Evolutionary conservation across 768 basidiomycete species (phyloP).

Genomic region (Lactarius akahatsu): DNA sequence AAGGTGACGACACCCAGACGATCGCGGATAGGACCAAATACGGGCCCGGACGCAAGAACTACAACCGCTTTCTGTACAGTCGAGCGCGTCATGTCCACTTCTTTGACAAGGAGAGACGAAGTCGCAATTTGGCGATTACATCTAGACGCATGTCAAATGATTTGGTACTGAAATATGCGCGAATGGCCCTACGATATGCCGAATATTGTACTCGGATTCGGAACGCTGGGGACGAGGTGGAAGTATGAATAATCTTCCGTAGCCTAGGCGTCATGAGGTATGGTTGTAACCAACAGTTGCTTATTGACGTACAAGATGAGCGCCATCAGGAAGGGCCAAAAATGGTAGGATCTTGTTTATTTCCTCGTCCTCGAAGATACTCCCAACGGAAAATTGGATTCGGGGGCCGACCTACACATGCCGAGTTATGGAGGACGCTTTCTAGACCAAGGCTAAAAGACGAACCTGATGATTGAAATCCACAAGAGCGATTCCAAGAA

Average conservation of each 20-base stretch:
- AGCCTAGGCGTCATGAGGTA: constrained; percentile 46
- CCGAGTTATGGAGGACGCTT: constrained; percentile 14
- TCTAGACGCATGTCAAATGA: constrained; percentile 39
- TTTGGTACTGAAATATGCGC: neutral
- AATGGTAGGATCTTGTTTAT: constrained; percentile 86
- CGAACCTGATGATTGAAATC: constrained; percentile 92
- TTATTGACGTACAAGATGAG: constrained; percentile 70
- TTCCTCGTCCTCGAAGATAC: constrained; percentile 83
- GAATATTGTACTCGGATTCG: constrained; percentile 79
- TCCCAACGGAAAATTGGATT: constrained; percentile 80
- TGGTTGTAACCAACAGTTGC: neutral
- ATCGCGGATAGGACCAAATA: constrained; percentile 94
- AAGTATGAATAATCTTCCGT: constrained; percentile 97
- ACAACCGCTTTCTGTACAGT: constrained; percentile 98
- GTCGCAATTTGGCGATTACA: constrained; percentile 95
- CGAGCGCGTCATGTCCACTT: constrained; percentile 86
- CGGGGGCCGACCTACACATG: constrained; percentile 77
- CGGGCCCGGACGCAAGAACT: constrained; percentile 84
- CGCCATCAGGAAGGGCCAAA: constrained; percentile 94
- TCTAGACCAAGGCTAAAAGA: constrained; percentile 13
- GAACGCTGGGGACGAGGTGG: constrained; percentile 74
- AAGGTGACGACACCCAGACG: constrained; percentile 93
- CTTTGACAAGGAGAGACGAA: constrained; percentile 70
- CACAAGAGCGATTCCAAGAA: constrained; percentile 87
- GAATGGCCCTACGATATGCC: constrained; percentile 79